Conservation (phyloP, 352 stramenopile genomes). For the Phytophthora ramorum region DNA sequence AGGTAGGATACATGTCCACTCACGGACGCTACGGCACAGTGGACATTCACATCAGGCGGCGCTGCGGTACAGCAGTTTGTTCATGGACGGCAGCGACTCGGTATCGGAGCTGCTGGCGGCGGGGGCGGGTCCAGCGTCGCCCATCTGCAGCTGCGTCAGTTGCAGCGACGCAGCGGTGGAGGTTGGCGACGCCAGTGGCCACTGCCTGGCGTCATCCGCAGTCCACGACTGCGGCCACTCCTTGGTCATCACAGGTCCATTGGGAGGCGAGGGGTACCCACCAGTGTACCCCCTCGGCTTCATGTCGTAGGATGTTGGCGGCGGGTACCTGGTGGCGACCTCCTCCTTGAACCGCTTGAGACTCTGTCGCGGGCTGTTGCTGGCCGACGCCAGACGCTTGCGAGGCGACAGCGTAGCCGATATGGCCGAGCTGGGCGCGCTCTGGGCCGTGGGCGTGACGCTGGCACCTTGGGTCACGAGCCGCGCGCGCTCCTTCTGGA, state of each 20-base stretch:
- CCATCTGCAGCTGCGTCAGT: slow-evolving; percentile 25
- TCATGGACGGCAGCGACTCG: slow-evolving; percentile 74
- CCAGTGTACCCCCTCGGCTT: slow-evolving; percentile 17
- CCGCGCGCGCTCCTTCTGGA: slow-evolving; percentile 69
- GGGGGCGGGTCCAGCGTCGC: not conserved
- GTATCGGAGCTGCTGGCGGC: slow-evolving; percentile 4
- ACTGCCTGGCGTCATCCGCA: slow-evolving; percentile 29
- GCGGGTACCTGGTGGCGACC: not conserved
- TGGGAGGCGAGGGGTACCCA: slow-evolving; percentile 6
- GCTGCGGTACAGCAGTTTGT: slow-evolving; percentile 58
- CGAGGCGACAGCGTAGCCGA: slow-evolving; percentile 42
- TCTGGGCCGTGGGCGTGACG: slow-evolving; percentile 56
- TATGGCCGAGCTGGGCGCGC: slow-evolving; percentile 30
- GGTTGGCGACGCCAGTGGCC: slow-evolving; percentile 29
- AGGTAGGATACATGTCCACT: slow-evolving; percentile 40
- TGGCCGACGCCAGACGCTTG: slow-evolving; percentile 42
- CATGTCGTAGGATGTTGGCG: slow-evolving; percentile 1
- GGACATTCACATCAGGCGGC: slow-evolving; percentile 15
- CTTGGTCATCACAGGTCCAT: slow-evolving; percentile 7
- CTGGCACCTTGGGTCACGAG: slow-evolving; percentile 60
- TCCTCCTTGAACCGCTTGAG: slow-evolving; percentile 33
- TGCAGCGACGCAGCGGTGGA: slow-evolving; percentile 24
- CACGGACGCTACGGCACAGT: slow-evolving; percentile 20
- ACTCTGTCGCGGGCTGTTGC: slow-evolving; percentile 24
- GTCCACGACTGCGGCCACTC: slow-evolving; percentile 30